phyloP scores from a whole-genome alignment of 2,329 filamentous ascomycete species.

The Ceratocystis huliohia region DNA sequence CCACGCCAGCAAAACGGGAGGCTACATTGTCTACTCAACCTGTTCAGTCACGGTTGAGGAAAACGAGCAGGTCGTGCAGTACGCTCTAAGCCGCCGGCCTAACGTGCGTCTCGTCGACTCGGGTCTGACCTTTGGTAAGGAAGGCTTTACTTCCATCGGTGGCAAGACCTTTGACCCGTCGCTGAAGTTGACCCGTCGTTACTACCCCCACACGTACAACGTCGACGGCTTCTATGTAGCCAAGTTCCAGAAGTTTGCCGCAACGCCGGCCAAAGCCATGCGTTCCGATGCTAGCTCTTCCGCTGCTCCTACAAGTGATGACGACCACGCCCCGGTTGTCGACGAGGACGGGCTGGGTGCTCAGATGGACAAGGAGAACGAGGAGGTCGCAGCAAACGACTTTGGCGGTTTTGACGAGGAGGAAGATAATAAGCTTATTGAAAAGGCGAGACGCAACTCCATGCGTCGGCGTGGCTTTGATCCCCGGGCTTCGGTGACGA shows the following conservation, averaged over 20 bases:
- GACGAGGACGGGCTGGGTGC: slow-evolving; percentile 14
- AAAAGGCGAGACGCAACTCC: slow-evolving; percentile 58
- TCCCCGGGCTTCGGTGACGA: slow-evolving; percentile 38
- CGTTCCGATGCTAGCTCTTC: slow-evolving; percentile 33
- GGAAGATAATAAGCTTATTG: slow-evolving; percentile 58
- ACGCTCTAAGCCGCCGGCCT: slow-evolving; percentile 78
- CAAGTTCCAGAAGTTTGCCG: slow-evolving; percentile 89
- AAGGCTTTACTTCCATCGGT: slow-evolving; percentile 82
- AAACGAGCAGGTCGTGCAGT: slow-evolving; percentile 80
- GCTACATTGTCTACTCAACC: slow-evolving; percentile 92
- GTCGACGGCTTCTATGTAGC: slow-evolving; percentile 98
- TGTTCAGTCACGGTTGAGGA: slow-evolving; percentile 92
- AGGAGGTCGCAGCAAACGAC: slow-evolving; percentile 32
- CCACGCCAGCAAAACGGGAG: slow-evolving; percentile 80
- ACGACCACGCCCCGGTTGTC: slow-evolving; percentile 14
- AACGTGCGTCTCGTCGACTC: slow-evolving; percentile 92
- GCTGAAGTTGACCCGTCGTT: slow-evolving; percentile 70
- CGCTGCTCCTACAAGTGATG: slow-evolving; percentile 22
- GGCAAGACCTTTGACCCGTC: slow-evolving; percentile 83
- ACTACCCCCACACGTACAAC: slow-evolving; percentile 85
- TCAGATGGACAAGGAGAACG: slow-evolving; percentile 15
- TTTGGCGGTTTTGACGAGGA: slow-evolving; percentile 67
- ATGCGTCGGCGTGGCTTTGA: slow-evolving; percentile 64
- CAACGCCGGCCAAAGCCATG: slow-evolving; percentile 33
- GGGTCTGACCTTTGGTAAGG: slow-evolving; percentile 76